A percentile compares a stretch with the other conserved stretches of the same genome.
phyloP scores from a whole-genome alignment of 352 stramenopile genomes.

The Pilasporangium apinafurcum region DNA sequence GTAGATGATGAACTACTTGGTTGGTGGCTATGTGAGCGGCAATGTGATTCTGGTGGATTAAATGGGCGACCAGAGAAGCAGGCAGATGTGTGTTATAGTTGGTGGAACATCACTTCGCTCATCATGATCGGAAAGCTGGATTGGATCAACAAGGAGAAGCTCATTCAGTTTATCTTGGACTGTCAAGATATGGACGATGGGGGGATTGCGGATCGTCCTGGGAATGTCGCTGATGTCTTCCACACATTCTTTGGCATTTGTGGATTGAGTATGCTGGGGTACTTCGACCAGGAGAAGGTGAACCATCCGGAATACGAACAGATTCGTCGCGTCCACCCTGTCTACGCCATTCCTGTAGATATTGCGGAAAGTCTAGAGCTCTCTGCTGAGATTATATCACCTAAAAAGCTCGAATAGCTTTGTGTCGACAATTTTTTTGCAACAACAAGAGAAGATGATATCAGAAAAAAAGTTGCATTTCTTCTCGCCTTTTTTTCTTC shows the following conservation, averaged over 20 bases:
- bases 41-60: constrained; percentile 92
- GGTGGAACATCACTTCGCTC: constrained; percentile 98
- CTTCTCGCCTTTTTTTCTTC: too few relatives aligned
- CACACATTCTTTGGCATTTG: constrained; percentile 99
- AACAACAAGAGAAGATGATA: too few relatives aligned
- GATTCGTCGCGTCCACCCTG: constrained; percentile 90
- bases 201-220: constrained; percentile 97
- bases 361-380: constrained; percentile 86
- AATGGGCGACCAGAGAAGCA: constrained; percentile 99
- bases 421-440: background rate
- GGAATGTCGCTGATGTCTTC: constrained; percentile 96
- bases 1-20: constrained; percentile 88
- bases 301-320: constrained; percentile 41
- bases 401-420: constrained; percentile 1
- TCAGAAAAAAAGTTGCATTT: too few relatives aligned
- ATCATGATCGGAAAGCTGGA: constrained; percentile 93
- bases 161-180: constrained; percentile 91
- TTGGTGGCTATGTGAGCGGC: constrained; percentile 97
- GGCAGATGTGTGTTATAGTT: constrained; percentile 99
- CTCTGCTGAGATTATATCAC: constrained; percentile 55
- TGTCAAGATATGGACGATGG: constrained; percentile 97
- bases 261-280: constrained; percentile 91
- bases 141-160: constrained; percentile 94
- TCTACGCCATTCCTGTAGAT: constrained; percentile 93
- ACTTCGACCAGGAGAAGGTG: constrained; percentile 77